A percentile compares a stretch with the other conserved stretches of the same genome.
Evolutionary conservation across 495 filamentous ascomycete genomes (phyloP).

Genomic region (Cercophora newfieldiana): DNA sequence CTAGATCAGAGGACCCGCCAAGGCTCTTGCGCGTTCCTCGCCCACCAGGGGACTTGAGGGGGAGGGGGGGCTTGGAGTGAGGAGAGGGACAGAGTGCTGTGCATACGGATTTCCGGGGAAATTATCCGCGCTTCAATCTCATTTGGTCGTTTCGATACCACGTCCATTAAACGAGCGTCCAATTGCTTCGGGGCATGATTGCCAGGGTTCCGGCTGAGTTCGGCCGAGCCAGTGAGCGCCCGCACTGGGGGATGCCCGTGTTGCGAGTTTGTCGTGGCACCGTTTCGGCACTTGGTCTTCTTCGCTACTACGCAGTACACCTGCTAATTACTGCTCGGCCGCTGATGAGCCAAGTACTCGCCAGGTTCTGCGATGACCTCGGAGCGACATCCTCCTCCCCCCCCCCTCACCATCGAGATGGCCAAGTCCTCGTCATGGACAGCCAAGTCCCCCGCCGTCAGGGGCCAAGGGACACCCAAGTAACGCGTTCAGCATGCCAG

Average conservation of each 20-base stretch:
- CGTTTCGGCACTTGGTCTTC: constrained; percentile 21
- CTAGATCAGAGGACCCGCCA: background rate
- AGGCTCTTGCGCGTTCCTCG: background rate
- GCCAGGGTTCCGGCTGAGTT: constrained; percentile 20
- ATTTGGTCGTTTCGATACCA: constrained; percentile 14
- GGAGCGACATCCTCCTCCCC: constrained; percentile 8
- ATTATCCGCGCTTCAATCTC: constrained; percentile 25
- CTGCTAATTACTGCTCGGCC: background rate
- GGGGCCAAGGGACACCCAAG: background rate
- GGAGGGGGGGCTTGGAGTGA: no score
- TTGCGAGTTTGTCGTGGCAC: constrained; percentile 12
- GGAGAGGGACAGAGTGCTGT: no score
- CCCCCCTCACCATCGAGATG: background rate
- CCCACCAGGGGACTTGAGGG: no score
- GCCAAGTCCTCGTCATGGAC: background rate
- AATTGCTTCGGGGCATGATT: constrained; percentile 14
- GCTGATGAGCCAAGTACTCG: background rate
- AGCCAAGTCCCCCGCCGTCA: background rate
- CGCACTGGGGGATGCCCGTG: constrained; percentile 8
- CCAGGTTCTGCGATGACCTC: background rate
- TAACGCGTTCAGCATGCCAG: background rate
- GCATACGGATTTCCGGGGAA: constrained; percentile 24
- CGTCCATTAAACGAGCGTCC: background rate
- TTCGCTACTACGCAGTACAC: background rate
- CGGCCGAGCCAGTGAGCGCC: constrained; percentile 22